phyloP scores from a whole-genome alignment of 305 asterid species.

The Fraxinus floribunda region DNA sequence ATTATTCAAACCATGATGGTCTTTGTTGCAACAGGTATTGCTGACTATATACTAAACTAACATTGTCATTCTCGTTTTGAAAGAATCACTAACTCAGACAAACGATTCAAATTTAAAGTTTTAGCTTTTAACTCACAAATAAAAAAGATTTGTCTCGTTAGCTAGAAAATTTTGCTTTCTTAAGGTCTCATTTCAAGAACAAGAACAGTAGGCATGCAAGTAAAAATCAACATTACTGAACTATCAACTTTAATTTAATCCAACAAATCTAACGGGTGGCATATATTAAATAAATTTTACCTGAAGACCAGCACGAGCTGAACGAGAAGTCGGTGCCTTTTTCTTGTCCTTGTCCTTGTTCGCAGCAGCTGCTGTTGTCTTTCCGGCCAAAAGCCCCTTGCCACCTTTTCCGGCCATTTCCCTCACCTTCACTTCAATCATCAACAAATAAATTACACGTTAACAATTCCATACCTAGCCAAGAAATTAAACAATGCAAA shows the following conservation, averaged over 20 bases:
- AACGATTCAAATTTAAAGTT: background rate
- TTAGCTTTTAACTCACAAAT: background rate
- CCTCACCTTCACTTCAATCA: conserved; percentile 9
- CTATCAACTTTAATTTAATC: background rate
- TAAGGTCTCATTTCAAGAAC: background rate
- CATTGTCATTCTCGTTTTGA: background rate
- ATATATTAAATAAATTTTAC: conserved; percentile 22
- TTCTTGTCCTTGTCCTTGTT: conserved; percentile 89
- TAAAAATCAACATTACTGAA: background rate
- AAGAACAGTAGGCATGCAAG: background rate
- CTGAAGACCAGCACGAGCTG: conserved; percentile 97
- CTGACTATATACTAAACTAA: background rate
- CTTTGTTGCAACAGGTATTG: background rate
- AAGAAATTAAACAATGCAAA: background rate
- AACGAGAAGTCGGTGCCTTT: conserved; percentile 65
- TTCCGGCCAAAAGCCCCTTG: conserved; percentile 89
- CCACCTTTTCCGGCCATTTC: conserved; percentile 97
- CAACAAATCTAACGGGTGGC: background rate
- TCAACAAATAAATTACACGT: background rate
- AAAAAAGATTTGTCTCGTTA: background rate
- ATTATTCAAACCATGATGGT: background rate
- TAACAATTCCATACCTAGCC: background rate
- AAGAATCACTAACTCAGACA: background rate
- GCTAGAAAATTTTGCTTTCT: background rate
- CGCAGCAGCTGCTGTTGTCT: conserved; percentile 85